Base-by-base conservation (phyloP, 495 filamentous ascomycete genomes). In the Cladorrhinum samala region DNA sequence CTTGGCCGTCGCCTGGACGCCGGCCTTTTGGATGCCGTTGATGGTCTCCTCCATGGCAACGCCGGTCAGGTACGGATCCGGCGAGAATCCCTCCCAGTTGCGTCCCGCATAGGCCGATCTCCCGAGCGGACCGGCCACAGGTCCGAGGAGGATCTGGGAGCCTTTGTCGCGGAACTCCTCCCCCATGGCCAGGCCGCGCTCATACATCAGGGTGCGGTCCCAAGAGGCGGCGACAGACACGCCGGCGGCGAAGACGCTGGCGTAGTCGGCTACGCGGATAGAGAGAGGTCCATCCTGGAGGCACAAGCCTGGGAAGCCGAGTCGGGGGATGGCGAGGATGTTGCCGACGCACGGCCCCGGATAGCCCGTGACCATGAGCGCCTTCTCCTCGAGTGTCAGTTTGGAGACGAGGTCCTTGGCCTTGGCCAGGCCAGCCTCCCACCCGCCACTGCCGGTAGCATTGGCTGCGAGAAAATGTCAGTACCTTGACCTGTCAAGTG, bases 111-210 rank as follows among this genome's bases (percentile, higher is more conserved):
- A 43, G 3, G 76, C 72, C 6, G 79, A 68, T 0, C 80, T 66
- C 2, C 81, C 81, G 2, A 77, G 56, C 3, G 79, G 79, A 0
- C 79, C 81, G 49, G 82, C 77, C 9, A 87, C 82, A 5, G 84
- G 86, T 0, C 85, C 85, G 14, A 88, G 69, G 3, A 79, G 71
- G 17, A 89, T 72, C 61, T 88, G 82, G 6, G 88, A 77, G 0
- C 84, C 85, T 63, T 88, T 80, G 2, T 63, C 68, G 20, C 71
- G 74, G 64, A 80, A 86, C 60, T 84, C 82, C 1, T 63, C 68
- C 13, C 76, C 82, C 74, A 86, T 82, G 2, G 74, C 68, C 1
- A 62, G 38, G 0, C 69, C 83, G 42, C 80, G 59, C 47, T 75
- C 52, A 18, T 70, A 60, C 20, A 81, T 68, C 14, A 86, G 69